These are phyloP conservation scores for Spathaspora gorwiae DNA, from an alignment of 805 yeast species.

Conservation along the genomic window DNA sequence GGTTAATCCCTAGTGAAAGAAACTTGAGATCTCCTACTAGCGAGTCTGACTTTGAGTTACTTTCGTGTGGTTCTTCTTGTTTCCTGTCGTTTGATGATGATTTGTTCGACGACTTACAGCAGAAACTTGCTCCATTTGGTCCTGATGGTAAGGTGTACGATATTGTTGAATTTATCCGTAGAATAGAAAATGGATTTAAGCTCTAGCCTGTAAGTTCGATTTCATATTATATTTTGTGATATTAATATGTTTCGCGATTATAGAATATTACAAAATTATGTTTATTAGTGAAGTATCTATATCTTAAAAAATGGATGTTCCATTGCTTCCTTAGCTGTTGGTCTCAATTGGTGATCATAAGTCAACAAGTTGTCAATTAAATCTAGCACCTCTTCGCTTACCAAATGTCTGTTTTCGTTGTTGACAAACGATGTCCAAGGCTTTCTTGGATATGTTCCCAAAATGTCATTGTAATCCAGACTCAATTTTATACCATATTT, in stretches of 20 bases:
- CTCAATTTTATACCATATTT: constrained; percentile 72
- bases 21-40: constrained; percentile 1
- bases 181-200: constrained; percentile 20
- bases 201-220: neutral
- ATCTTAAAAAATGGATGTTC: constrained; percentile 47
- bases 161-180: constrained; percentile 17
- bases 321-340: constrained; percentile 88
- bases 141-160: constrained; percentile 22
- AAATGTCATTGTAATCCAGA: constrained; percentile 68
- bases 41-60: constrained; percentile 13
- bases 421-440: constrained; percentile 84
- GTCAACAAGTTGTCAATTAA: constrained; percentile 73
- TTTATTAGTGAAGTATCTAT: constrained; percentile 1
- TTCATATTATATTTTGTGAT: neutral
- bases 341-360: constrained; percentile 84
- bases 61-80: neutral
- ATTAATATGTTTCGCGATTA: neutral
- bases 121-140: constrained; percentile 18
- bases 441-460: constrained; percentile 65
- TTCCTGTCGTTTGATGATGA: constrained; percentile 10
- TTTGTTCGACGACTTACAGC: constrained; percentile 18
- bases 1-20: constrained; percentile 12
- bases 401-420: constrained; percentile 62
- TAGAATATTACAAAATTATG: neutral
- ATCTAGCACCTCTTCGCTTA: constrained; percentile 66